These are phyloP conservation scores for Phytophthora palmivora DNA, from an alignment of 352 stramenopile species.

Conservation along the genomic window DNA sequence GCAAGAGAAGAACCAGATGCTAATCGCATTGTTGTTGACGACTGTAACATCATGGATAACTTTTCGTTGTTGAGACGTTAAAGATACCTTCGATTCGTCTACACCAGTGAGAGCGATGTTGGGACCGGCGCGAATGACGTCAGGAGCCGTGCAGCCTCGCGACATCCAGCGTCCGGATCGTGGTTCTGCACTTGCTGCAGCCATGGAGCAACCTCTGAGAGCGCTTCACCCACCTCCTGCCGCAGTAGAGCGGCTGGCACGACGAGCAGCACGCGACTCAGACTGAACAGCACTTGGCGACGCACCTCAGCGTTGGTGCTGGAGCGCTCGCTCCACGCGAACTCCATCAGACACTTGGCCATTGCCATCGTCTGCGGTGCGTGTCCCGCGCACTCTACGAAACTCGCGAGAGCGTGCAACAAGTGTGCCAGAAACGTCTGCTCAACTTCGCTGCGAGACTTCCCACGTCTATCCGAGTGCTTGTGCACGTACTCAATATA, in stretches of 20 bases:
- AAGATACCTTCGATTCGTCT: too few relatives aligned
- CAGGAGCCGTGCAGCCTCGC: slow-evolving; percentile 65
- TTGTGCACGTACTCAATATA: slow-evolving; percentile 67
- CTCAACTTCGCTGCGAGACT: slow-evolving; percentile 60
- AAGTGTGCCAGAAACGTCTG: slow-evolving; percentile 75
- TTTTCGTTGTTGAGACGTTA: too few relatives aligned
- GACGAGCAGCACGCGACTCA: slow-evolving; percentile 78
- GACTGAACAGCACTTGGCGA: slow-evolving; percentile 72
- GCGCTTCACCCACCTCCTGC: slow-evolving; percentile 57
- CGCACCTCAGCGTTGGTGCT: slow-evolving; percentile 61
- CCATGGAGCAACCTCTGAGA: slow-evolving; percentile 61
- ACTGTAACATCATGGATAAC: too few relatives aligned
- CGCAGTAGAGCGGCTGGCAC: slow-evolving; percentile 59
- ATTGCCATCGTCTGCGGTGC: slow-evolving; percentile 65
- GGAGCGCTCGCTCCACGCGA: slow-evolving; percentile 64
- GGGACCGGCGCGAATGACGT: slow-evolving; percentile 52
- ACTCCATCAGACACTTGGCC: slow-evolving; percentile 75
- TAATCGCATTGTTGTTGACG: too few relatives aligned
- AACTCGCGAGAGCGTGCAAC: slow-evolving; percentile 67
- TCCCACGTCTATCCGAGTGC: slow-evolving; percentile 30
- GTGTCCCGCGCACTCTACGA: slow-evolving; percentile 77
- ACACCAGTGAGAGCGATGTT: slow-evolving; percentile 30
- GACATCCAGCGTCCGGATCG: slow-evolving; percentile 74
- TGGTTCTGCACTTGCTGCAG: slow-evolving; percentile 48
- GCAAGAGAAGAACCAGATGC: background rate